phyloP scores from a whole-genome alignment of 2,329 filamentous ascomycete species.

The Colletotrichum lentis region DNA sequence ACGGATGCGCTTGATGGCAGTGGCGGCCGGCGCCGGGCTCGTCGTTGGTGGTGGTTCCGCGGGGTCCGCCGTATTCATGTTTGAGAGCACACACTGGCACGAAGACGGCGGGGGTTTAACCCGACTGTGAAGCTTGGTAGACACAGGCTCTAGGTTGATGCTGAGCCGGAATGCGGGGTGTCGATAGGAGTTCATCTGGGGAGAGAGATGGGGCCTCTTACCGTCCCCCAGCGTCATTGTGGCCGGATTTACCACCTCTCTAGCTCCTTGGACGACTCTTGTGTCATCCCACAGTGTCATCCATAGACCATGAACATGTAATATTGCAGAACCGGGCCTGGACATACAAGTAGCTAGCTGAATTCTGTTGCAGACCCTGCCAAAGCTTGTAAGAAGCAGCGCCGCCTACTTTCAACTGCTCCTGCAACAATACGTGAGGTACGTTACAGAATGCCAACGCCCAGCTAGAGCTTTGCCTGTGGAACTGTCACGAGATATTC shows the following conservation, averaged over 20 bases:
- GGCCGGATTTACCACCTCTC: neutral
- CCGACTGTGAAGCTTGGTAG: neutral
- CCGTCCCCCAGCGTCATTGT: neutral
- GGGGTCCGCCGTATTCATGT: neutral
- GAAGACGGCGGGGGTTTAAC: neutral
- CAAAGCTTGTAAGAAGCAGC: neutral
- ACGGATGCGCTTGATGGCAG: neutral
- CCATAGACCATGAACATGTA: too few relatives aligned
- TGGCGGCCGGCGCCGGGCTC: neutral
- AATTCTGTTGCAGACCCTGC: neutral
- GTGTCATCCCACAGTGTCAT: too few relatives aligned
- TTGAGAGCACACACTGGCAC: neutral
- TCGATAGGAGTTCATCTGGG: neutral
- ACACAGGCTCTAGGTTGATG: neutral
- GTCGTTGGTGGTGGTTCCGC: neutral
- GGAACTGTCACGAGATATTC: too few relatives aligned
- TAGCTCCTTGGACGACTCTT: neutral
- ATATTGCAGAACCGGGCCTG: too few relatives aligned
- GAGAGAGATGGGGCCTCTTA: neutral
- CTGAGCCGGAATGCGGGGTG: constrained; percentile 3
- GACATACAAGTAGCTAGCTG: too few relatives aligned
- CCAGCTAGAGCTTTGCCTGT: neutral
- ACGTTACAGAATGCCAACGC: neutral
- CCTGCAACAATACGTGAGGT: neutral
- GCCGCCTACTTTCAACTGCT: neutral